A percentile compares a stretch with the other conserved stretches of the same genome.
phyloP scores from a whole-genome alignment of 176 grass and related monocot species.

The Hordeum vulgare region MorexV3_pseudomolecules_assembly NC_058519.1:434030577-434031076 shows the following conservation, averaged over 20 bases:
- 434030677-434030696: slow-evolving; percentile 38
- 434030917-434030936: slow-evolving; percentile 98
- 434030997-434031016: slow-evolving; percentile 71
- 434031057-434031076: slow-evolving; percentile 40
- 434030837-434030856: slow-evolving; percentile 19
- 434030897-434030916: slow-evolving; percentile 60
- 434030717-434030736: slow-evolving; percentile 51
- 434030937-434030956: slow-evolving; percentile 98
- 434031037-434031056: slow-evolving; percentile 10
- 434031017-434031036: slow-evolving; percentile 45
- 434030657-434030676: background rate
- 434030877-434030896: background rate
- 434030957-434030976: slow-evolving; percentile 79
- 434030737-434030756: slow-evolving; percentile 84
- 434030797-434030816: slow-evolving; percentile 35
- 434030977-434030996: slow-evolving; percentile 90
- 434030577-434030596: background rate
- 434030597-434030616: background rate
- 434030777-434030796: slow-evolving; percentile 42
- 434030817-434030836: slow-evolving; percentile 20
- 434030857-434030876: background rate
- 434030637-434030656: background rate
- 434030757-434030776: slow-evolving; percentile 84
- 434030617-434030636: background rate
- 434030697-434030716: slow-evolving; percentile 56